phyloP scores from a whole-genome alignment of 495 filamentous ascomycete genomes.

The Lineolata rhizophorae region DNA sequence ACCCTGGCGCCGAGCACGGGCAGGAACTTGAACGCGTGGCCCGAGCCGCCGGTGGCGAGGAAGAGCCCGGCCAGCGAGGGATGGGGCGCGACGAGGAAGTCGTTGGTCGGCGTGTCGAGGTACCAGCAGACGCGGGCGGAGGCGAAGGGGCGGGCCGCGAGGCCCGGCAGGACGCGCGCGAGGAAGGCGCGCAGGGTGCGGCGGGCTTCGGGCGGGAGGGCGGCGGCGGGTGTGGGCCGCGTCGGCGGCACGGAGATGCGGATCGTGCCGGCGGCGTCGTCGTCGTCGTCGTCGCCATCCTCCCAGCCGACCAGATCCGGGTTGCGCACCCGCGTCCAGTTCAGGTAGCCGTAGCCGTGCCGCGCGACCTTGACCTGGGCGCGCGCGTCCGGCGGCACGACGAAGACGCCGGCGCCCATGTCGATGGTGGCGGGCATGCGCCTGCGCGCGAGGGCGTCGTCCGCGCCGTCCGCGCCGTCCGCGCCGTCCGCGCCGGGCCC shows the following conservation, averaged over 20 bases:
- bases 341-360: conserved; percentile 65
- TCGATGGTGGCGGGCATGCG: conserved; percentile 55
- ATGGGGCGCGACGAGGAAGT: conserved; percentile 66
- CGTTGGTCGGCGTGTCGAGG: conserved; percentile 44
- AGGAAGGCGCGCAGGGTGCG: conserved; percentile 27
- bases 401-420: conserved; percentile 58
- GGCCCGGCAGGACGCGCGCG: conserved; percentile 35
- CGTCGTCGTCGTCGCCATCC: conserved; percentile 4
- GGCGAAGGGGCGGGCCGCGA: conserved; percentile 41
- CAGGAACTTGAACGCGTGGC: conserved; percentile 79
- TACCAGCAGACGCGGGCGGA: conserved; percentile 77
- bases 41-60: conserved; percentile 65
- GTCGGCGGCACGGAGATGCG: conserved; percentile 27
- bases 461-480: conserved; percentile 29
- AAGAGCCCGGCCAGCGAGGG: conserved; percentile 44
- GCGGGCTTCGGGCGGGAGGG: conserved; percentile 32
- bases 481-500: conserved; percentile 42
- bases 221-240: conserved; percentile 15
- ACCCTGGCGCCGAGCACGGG: conserved; percentile 66
- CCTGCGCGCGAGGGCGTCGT: conserved; percentile 24
- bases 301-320: conserved; percentile 8
- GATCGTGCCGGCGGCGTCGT: conserved; percentile 12
- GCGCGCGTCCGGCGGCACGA: conserved; percentile 31
- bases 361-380: conserved; percentile 49
- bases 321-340: conserved; percentile 28